phyloP scores from a whole-genome alignment of 805 yeast genomes.

The Deakozyma indianensis region DNA sequence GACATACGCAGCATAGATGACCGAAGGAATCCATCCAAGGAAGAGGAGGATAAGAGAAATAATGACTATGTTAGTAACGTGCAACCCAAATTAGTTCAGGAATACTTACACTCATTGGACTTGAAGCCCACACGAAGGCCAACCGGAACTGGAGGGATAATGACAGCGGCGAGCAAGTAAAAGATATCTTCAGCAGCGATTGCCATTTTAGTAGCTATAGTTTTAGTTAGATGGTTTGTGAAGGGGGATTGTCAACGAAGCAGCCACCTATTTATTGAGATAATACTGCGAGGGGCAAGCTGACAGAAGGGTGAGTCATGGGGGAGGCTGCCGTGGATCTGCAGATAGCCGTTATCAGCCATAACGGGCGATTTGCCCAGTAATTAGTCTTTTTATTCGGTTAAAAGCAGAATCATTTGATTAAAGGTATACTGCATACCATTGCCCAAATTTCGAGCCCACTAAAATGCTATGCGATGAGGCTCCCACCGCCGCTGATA shows the following conservation, averaged over 20 bases:
- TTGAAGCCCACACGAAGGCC: conserved; percentile 1
- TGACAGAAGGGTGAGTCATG: background rate
- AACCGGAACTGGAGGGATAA: background rate
- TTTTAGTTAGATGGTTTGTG: background rate
- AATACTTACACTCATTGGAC: conserved; percentile 1
- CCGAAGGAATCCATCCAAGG: background rate
- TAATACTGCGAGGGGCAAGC: too few relatives aligned
- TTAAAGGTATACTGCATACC: too few relatives aligned
- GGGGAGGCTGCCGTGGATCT: background rate
- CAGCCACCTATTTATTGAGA: background rate
- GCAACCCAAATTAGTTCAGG: background rate
- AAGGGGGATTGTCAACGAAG: background rate
- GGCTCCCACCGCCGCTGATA: too few relatives aligned
- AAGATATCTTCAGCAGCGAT: background rate
- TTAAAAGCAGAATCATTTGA: too few relatives aligned
- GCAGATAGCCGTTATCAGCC: too few relatives aligned
- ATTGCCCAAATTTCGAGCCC: too few relatives aligned
- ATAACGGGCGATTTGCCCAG: too few relatives aligned
- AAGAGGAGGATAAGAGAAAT: background rate
- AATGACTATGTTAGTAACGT: background rate
- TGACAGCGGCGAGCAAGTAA: conserved; percentile 1
- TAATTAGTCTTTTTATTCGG: too few relatives aligned
- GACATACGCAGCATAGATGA: background rate
- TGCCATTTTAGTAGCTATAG: too few relatives aligned
- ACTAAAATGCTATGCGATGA: too few relatives aligned